A percentile compares a stretch with the other conserved stretches of the same genome.
phyloP scores from a whole-genome alignment of 169 alveolate species.

The Miamiensis avidus region DNA sequence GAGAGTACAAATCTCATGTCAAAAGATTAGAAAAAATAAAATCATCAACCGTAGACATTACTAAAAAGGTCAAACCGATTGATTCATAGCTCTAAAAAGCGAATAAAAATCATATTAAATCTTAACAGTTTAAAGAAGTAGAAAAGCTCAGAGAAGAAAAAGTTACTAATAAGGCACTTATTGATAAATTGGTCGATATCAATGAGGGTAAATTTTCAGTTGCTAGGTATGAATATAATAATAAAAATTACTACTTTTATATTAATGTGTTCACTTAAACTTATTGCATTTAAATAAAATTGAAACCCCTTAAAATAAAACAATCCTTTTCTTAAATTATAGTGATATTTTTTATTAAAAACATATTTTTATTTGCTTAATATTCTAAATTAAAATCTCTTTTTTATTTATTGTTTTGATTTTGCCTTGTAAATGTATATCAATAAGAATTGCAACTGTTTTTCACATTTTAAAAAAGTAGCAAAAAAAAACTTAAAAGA shows the following conservation, averaged over 20 bases:
- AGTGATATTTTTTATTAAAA: too few species aligned
- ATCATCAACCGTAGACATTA: not conserved
- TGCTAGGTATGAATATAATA: constrained; percentile 2
- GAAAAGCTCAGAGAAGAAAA: constrained; percentile 11
- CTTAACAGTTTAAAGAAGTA: constrained; percentile 5
- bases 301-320: too few species aligned
- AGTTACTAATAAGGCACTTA: not conserved
- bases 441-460: too few species aligned
- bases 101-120: constrained; percentile 14
- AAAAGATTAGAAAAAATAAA: constrained; percentile 27
- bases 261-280: not conserved
- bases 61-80: not conserved
- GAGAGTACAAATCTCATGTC: constrained; percentile 15
- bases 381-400: too few species aligned
- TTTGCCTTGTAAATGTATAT: too few species aligned
- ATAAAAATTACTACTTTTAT: not conserved
- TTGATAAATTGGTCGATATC: constrained; percentile 12
- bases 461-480: too few species aligned
- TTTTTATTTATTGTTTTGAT: too few species aligned
- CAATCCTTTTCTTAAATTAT: too few species aligned
- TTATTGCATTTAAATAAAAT: too few species aligned
- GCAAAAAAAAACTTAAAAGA: too few species aligned
- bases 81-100: not conserved
- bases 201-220: constrained; percentile 3
- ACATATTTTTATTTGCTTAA: too few species aligned